These are phyloP conservation scores for Cocos nucifera DNA, from an alignment of 176 grass and related monocot genomes.

Conservation along the genomic window DNA sequence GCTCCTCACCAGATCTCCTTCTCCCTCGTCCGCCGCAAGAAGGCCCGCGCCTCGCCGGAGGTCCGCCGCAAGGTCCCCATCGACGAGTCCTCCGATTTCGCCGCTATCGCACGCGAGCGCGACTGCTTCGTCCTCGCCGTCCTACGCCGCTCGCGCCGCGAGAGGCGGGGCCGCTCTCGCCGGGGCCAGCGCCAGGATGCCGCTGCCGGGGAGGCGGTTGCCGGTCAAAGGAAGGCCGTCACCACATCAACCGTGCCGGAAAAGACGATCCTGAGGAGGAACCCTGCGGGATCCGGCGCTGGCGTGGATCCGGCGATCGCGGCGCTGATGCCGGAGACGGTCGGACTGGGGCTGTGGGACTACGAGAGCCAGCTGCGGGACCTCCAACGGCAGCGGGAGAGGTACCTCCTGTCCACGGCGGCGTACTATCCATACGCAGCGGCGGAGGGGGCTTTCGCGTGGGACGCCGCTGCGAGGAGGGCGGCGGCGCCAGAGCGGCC, in stretches of 20 bases:
- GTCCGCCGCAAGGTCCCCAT: slow-evolving; percentile 40
- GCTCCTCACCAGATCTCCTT: slow-evolving; percentile 53
- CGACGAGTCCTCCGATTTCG: slow-evolving; percentile 49
- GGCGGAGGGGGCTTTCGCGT: slow-evolving; percentile 13
- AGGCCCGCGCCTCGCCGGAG: slow-evolving; percentile 9
- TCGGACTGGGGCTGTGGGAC: slow-evolving; percentile 28
- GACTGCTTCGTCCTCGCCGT: slow-evolving; percentile 55
- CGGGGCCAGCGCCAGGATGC: slow-evolving; percentile 17
- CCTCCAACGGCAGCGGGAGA: slow-evolving; percentile 51
- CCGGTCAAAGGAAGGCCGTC: slow-evolving; percentile 1
- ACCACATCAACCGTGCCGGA: neutral
- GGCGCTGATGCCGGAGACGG: too few relatives aligned
- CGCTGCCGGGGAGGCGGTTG: neutral
- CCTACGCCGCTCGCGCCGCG: slow-evolving; percentile 36
- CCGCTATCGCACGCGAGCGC: slow-evolving; percentile 43
- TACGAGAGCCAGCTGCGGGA: slow-evolving; percentile 47
- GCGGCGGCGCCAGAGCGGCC: neutral
- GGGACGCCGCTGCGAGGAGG: slow-evolving; percentile 2
- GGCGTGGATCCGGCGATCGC: slow-evolving; percentile 39
- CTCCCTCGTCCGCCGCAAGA: slow-evolving; percentile 34
- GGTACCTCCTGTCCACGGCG: slow-evolving; percentile 32
- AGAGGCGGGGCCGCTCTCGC: slow-evolving; percentile 35
- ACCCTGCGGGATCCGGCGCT: slow-evolving; percentile 9
- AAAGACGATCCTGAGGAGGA: slow-evolving; percentile 49
- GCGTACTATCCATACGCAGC: slow-evolving; percentile 14